Evolutionary conservation across 441 rosid species (phyloP).

Genomic region (Theobroma grandiflorum): DNA sequence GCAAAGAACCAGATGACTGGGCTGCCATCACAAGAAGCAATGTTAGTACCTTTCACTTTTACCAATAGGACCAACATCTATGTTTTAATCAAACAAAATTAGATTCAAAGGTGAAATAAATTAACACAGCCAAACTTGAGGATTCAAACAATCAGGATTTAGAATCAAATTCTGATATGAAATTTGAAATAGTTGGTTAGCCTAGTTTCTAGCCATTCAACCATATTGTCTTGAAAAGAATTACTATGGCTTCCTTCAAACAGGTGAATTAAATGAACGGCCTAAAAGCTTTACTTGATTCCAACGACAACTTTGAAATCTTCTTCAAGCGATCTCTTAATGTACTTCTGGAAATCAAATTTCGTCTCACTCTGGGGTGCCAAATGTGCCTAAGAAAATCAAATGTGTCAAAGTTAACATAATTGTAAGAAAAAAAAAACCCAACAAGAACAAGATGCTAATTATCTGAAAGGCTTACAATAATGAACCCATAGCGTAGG

Average conservation of each 20-base stretch:
- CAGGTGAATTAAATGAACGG: not conserved
- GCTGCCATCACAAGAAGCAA: conserved; percentile 32
- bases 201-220: not conserved
- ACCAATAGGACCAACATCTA: no score
- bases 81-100: no score
- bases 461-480: conserved; percentile 40
- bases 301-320: conserved; percentile 68
- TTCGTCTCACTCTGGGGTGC: conserved; percentile 51
- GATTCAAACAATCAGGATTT: not conserved
- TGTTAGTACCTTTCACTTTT: not conserved
- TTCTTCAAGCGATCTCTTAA: conserved; percentile 66
- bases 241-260: not conserved
- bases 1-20: conserved; percentile 66
- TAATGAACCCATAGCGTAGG: conserved; percentile 65
- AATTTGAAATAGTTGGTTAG: not conserved
- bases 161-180: not conserved
- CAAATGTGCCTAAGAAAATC: conserved; percentile 56
- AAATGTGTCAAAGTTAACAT: not conserved
- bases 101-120: no score
- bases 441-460: not conserved
- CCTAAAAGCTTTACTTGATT: conserved; percentile 28
- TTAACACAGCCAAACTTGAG: no score
- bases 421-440: not conserved
- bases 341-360: conserved; percentile 64
- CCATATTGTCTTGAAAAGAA: not conserved